phyloP scores from a whole-genome alignment of 257 asterid genomes.

The Prunella vulgaris region DNA sequence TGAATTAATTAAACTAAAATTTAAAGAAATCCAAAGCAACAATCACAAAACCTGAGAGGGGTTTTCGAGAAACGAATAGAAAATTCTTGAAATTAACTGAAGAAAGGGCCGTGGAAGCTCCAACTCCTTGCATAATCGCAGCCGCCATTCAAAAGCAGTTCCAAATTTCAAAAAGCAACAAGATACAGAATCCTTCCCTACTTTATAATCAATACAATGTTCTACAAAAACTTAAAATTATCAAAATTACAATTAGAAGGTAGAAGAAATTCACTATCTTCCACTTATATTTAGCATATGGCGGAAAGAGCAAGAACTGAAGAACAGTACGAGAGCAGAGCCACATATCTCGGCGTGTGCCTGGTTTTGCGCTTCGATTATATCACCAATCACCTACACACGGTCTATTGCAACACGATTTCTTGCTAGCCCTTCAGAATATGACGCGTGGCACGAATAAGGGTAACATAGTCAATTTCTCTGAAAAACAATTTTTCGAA shows the following conservation, averaged over 20 bases:
- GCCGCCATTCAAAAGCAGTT: constrained; percentile 31
- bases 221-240: neutral
- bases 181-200: neutral
- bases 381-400: constrained; percentile 14
- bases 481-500: neutral
- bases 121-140: constrained; percentile 42
- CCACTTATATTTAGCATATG: neutral
- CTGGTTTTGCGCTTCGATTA: constrained; percentile 12
- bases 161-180: neutral
- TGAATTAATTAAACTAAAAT: neutral
- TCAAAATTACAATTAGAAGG: neutral
- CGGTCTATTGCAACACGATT: neutral
- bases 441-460: constrained; percentile 5
- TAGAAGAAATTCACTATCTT: neutral
- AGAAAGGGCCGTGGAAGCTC: constrained; percentile 44
- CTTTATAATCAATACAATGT: neutral
- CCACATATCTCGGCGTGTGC: constrained; percentile 19
- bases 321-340: constrained; percentile 24
- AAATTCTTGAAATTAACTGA: constrained; percentile 36
- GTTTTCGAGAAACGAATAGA: constrained; percentile 30
- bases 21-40: neutral
- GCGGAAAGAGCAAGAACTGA: neutral
- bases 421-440: neutral
- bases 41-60: constrained; percentile 35
- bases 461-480: neutral